These are phyloP conservation scores for Coemansia sp. DNA, from an alignment of 192 early-diverging fungal genomes.

Conservation along the genomic window DNA sequence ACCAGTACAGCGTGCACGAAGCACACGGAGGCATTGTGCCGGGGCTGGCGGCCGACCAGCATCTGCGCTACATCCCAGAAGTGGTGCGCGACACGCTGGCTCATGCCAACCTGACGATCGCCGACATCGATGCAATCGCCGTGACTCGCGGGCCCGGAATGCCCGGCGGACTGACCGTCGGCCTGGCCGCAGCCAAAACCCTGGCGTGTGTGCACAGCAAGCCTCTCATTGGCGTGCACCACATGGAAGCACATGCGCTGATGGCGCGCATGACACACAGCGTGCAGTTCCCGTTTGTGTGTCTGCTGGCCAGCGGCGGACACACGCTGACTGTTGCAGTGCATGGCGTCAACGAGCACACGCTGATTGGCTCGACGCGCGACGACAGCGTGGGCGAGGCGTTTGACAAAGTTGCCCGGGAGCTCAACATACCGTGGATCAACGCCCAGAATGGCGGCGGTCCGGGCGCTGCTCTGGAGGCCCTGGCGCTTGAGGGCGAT, in stretches of 20 bases:
- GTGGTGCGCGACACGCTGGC: constrained; percentile 65
- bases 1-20: constrained; percentile 69
- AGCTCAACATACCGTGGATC: constrained; percentile 66
- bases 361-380: constrained; percentile 64
- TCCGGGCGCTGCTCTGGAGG: constrained; percentile 70
- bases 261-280: constrained; percentile 62
- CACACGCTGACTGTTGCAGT: constrained; percentile 67
- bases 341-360: constrained; percentile 61
- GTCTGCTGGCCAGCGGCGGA: constrained; percentile 74
- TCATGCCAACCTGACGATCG: constrained; percentile 49
- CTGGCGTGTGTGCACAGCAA: constrained; percentile 65
- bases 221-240: constrained; percentile 77
- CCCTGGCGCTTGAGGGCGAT: constrained; percentile 58
- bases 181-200: constrained; percentile 71
- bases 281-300: constrained; percentile 66
- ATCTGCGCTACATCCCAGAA: constrained; percentile 62
- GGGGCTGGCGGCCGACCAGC: constrained; percentile 63
- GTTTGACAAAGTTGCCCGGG: constrained; percentile 73
- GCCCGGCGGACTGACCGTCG: constrained; percentile 65
- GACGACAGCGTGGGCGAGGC: constrained; percentile 80
- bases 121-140: constrained; percentile 68
- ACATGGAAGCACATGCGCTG: constrained; percentile 83
- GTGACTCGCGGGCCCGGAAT: constrained; percentile 78
- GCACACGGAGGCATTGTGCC: constrained; percentile 76
- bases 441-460: constrained; percentile 64